Evolutionary conservation across 305 asterid species (phyloP).

Genomic region (Fraxinus nigra): DNA sequence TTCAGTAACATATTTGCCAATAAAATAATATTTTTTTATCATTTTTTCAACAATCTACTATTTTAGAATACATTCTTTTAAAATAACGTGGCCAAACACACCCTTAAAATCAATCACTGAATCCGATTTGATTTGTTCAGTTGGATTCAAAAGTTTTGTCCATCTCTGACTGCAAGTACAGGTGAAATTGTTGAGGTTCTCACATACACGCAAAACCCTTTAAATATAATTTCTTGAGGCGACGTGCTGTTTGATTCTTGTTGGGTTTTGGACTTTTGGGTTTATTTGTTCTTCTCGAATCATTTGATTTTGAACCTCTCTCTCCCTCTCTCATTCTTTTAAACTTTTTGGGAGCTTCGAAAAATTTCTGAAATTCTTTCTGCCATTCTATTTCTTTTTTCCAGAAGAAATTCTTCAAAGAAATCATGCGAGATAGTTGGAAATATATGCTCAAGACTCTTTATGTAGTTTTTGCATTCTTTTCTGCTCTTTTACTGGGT

Average conservation of each 20-base stretch:
- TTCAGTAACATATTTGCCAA: too few relatives aligned
- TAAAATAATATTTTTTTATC: too few relatives aligned
- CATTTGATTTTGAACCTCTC: constrained; percentile 15
- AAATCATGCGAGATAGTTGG: constrained; percentile 40
- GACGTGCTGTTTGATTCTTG: constrained; percentile 9
- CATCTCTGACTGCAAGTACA: not conserved
- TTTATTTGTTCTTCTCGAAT: constrained; percentile 14
- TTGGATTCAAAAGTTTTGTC: not conserved
- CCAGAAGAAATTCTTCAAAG: not conserved
- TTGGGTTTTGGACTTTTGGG: not conserved
- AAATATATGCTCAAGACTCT: constrained; percentile 46
- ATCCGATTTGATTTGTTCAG: too few relatives aligned
- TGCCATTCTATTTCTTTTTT: constrained; percentile 22
- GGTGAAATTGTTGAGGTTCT: not conserved
- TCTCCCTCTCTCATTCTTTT: not conserved
- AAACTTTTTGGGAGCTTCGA: constrained; percentile 13
- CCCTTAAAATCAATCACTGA: too few relatives aligned
- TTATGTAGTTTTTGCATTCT: constrained; percentile 66
- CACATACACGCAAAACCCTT: not conserved
- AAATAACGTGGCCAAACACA: too few relatives aligned
- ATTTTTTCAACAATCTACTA: too few relatives aligned
- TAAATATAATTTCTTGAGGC: not conserved
- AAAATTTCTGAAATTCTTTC: not conserved
- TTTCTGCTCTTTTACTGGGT: constrained; percentile 66
- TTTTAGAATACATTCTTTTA: too few relatives aligned